Percentiles rank a stretch among this genome's conserved stretches.
These are phyloP conservation scores for Oehlia diaphana DNA, from an alignment of 192 early-diverging fungal species.

Conservation along the genomic window DNA sequence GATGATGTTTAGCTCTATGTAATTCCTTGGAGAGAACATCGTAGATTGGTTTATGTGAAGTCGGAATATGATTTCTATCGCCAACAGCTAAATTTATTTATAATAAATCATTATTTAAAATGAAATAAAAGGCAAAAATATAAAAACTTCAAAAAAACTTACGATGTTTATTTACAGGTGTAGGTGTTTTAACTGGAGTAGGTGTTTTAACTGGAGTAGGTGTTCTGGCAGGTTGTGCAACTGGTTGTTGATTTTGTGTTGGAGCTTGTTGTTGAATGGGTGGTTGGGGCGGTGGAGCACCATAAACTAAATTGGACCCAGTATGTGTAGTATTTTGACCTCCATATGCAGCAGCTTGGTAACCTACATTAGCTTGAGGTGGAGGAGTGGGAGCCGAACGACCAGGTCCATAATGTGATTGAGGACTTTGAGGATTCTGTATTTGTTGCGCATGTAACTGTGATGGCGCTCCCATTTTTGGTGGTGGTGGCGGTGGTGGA, in stretches of 20 bases:
- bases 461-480: conserved; percentile 10
- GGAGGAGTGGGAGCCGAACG: conserved; percentile 38
- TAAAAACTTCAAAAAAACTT: conserved; percentile 33
- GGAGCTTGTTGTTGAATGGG: conserved; percentile 34
- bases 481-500: conserved; percentile 34
- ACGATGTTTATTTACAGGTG: conserved; percentile 58
- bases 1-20: conserved; percentile 48
- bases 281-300: conserved; percentile 24
- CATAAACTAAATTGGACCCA: background rate
- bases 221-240: conserved; percentile 40
- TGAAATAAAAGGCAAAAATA: background rate
- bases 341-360: background rate
- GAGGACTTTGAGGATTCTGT: background rate
- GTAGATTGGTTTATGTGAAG: conserved; percentile 65
- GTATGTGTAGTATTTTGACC: conserved; percentile 23
- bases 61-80: conserved; percentile 83
- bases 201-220: conserved; percentile 11
- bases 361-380: conserved; percentile 20
- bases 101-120: background rate
- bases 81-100: conserved; percentile 57
- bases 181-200: conserved; percentile 41
- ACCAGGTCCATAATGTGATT: conserved; percentile 35
- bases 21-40: conserved; percentile 54
- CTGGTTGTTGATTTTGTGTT: conserved; percentile 32
- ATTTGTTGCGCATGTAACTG: conserved; percentile 37